Conservation (phyloP, 2,329 filamentous ascomycete species). For the Botrytis sinoallii region DNA sequence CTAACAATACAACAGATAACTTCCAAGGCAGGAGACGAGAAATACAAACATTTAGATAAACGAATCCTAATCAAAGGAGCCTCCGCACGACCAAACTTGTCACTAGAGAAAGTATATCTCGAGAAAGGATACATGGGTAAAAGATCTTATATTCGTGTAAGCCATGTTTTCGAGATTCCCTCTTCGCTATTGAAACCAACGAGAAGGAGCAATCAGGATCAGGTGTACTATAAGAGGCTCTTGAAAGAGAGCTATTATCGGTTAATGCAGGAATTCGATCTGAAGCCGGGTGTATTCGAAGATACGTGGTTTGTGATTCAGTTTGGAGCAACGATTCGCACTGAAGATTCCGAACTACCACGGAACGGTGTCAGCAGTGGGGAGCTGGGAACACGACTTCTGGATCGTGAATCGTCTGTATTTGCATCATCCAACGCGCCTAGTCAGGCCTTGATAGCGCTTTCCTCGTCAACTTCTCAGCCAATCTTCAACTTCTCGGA, state of each 20-base stretch:
- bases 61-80: no score
- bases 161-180: not conserved
- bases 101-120: not conserved
- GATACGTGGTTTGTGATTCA: not conserved
- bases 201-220: not conserved
- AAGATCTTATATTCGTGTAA: not conserved
- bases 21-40: accelerated
- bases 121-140: not conserved
- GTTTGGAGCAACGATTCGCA: not conserved
- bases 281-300: not conserved
- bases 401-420: not conserved
- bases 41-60: no score
- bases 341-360: accelerated
- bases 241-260: not conserved
- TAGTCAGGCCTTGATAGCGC: no score
- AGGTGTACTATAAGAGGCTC: not conserved
- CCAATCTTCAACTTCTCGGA: accelerated
- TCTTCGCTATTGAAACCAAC: not conserved
- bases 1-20: no score
- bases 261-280: not conserved
- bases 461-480: not conserved
- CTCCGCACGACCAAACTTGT: no score
- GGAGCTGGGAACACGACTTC: not conserved
- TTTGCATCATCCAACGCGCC: not conserved
- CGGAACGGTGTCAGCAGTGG: no score